Percentiles rank a stretch among this genome's conserved stretches.
Conservation (phyloP, 1,139 yeast species). For the Nakaseomyces glabratus region DNA sequence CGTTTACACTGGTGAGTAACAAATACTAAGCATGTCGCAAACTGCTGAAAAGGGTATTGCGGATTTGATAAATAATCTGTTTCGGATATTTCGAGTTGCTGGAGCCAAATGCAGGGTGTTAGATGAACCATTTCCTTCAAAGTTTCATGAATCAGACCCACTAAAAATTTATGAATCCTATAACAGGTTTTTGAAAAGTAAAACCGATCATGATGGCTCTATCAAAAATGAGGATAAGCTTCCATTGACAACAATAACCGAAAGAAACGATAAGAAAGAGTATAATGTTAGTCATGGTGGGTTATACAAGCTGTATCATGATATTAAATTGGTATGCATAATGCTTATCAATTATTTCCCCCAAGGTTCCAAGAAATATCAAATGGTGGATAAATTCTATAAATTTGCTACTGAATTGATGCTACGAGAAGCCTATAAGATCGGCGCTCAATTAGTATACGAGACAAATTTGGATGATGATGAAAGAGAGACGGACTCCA, state of each 20-base stretch:
- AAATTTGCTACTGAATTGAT: constrained; percentile 62
- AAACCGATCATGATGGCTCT: constrained; percentile 22
- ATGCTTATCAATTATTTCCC: constrained; percentile 40
- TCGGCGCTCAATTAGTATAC: constrained; percentile 26
- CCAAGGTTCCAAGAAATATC: constrained; percentile 51
- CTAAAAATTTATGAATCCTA: constrained; percentile 38
- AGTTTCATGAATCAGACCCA: constrained; percentile 41
- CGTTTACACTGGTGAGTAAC: no score
- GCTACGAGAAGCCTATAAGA: constrained; percentile 57
- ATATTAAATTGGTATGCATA: constrained; percentile 56
- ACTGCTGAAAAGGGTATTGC: no score
- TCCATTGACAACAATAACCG: constrained; percentile 30
- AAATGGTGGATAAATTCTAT: constrained; percentile 56
- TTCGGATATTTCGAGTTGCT: constrained; percentile 15
- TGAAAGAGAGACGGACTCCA: constrained; percentile 14
- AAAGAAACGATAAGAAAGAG: constrained; percentile 29
- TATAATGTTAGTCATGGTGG: constrained; percentile 34
- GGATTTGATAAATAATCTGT: constrained; percentile 6
- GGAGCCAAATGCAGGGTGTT: constrained; percentile 33
- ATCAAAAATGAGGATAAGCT: constrained; percentile 21
- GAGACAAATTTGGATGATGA: constrained; percentile 11
- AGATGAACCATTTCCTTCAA: constrained; percentile 37
- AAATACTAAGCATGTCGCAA: no score
- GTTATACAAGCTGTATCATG: constrained; percentile 58
- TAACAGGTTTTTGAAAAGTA: constrained; percentile 31